Percentiles rank a stretch among this genome's conserved stretches.
These are phyloP conservation scores for Cercospora sp. DNA, from an alignment of 2,329 filamentous ascomycete genomes.

Conservation along the genomic window DNA sequence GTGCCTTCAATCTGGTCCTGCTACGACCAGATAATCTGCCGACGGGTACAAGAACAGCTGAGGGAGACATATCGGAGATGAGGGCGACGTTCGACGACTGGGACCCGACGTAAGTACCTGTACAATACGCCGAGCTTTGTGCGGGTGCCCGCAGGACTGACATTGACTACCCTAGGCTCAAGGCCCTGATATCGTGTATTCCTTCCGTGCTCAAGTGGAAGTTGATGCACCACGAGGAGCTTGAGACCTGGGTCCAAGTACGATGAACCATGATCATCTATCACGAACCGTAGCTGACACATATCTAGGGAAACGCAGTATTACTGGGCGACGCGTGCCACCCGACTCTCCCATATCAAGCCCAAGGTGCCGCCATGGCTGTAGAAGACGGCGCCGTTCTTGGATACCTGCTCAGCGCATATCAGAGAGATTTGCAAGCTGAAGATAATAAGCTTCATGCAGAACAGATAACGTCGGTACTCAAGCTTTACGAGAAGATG, in stretches of 20 bases:
- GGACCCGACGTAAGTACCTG: conserved; percentile 54
- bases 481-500: conserved; percentile 46
- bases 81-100: conserved; percentile 58
- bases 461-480: conserved; percentile 43
- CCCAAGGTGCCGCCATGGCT: conserved; percentile 66
- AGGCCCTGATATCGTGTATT: conserved; percentile 49
- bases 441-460: conserved; percentile 44
- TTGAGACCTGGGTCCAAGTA: conserved; percentile 15
- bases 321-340: conserved; percentile 59
- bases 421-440: background rate
- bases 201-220: conserved; percentile 66
- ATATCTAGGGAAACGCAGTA: background rate
- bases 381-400: conserved; percentile 67
- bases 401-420: conserved; percentile 46
- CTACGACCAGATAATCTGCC: conserved; percentile 63
- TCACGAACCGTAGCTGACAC: background rate
- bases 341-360: conserved; percentile 55
- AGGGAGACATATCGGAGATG: conserved; percentile 61
- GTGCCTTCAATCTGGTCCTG: conserved; percentile 64
- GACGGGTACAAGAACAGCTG: conserved; percentile 50
- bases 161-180: conserved; percentile 25
- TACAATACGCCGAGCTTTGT: background rate
- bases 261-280: background rate
- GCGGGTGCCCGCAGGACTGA: background rate
- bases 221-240: conserved; percentile 39